Evolutionary conservation across 2,329 filamentous ascomycete genomes (phyloP).

Genomic region (Sporothrix luriei): DNA sequence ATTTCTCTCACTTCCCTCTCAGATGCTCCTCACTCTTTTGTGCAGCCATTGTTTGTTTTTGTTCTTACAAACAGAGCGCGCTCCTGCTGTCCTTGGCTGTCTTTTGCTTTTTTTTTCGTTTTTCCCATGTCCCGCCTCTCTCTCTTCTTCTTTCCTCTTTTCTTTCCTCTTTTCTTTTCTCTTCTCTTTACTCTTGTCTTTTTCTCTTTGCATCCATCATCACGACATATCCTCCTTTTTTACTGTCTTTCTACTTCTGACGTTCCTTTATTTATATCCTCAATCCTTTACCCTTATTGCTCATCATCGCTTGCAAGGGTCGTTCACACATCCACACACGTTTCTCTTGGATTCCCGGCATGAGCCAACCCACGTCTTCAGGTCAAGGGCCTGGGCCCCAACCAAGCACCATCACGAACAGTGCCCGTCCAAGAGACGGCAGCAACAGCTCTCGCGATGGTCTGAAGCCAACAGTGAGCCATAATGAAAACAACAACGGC

Average conservation of each 20-base stretch:
- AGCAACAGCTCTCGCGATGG: neutral
- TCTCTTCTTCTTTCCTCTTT: neutral
- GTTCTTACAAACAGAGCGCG: neutral
- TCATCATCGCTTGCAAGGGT: neutral
- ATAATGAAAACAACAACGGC: neutral
- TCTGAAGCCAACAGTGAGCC: neutral
- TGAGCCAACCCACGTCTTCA: neutral
- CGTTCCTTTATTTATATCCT: neutral
- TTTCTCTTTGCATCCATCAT: neutral
- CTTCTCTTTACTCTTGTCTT: neutral
- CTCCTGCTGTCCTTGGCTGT: neutral
- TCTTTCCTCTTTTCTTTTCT: no score
- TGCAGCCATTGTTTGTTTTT: neutral
- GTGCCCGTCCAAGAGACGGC: neutral
- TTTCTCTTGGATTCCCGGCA: neutral
- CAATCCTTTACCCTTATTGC: neutral
- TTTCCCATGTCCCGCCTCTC: neutral
- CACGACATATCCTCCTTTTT: neutral
- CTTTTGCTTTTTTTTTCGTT: neutral
- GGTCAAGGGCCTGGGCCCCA: neutral
- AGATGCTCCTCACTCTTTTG: conserved; percentile 2
- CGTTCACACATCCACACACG: neutral
- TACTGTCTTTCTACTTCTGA: neutral
- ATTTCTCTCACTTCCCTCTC: conserved; percentile 6
- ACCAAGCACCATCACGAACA: neutral